These are phyloP conservation scores for Beauveria varroae DNA, from an alignment of 2,329 filamentous ascomycete genomes.

Conservation along the genomic window DNA sequence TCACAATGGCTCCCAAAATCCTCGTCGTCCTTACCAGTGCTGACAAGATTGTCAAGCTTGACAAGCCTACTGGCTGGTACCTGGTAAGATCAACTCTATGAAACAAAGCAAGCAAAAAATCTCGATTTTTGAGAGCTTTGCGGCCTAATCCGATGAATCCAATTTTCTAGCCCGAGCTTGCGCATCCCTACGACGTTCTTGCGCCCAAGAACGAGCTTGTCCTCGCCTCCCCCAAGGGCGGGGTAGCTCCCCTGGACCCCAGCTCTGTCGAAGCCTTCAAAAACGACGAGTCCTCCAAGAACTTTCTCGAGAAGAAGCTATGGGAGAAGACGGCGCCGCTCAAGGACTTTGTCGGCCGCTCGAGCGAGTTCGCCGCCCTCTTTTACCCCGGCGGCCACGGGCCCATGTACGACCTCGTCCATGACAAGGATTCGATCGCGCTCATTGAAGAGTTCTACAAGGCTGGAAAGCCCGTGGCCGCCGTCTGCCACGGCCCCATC, in stretches of 20 bases:
- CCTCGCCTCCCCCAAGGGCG: constrained; percentile 56
- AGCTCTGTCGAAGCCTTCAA: constrained; percentile 47
- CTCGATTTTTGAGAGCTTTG: too few relatives aligned
- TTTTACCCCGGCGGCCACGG: constrained; percentile 53
- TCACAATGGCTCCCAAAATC: constrained; percentile 48
- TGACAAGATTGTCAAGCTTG: constrained; percentile 37
- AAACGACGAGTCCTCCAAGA: constrained; percentile 41
- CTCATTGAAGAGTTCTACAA: constrained; percentile 56
- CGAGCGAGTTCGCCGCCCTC: constrained; percentile 55
- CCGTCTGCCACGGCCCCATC: constrained; percentile 63
- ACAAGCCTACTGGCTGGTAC: constrained; percentile 62
- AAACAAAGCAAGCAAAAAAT: background rate
- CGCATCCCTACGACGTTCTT: constrained; percentile 57
- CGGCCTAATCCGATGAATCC: background rate
- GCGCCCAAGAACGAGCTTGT: constrained; percentile 44
- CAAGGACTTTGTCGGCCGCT: constrained; percentile 45
- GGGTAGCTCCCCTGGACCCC: constrained; percentile 54
- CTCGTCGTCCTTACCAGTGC: constrained; percentile 66
- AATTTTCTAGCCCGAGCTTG: constrained; percentile 46
- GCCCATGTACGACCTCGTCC: constrained; percentile 60
- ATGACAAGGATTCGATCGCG: constrained; percentile 46
- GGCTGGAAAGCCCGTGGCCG: constrained; percentile 53
- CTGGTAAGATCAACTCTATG: constrained; percentile 37
- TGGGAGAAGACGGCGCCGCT: constrained; percentile 59
- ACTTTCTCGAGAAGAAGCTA: constrained; percentile 49